Percentiles rank a stretch among this genome's conserved stretches.
These are phyloP conservation scores for Boletus edulis DNA, from an alignment of 768 basidiomycete genomes.

Conservation along the genomic window DNA sequence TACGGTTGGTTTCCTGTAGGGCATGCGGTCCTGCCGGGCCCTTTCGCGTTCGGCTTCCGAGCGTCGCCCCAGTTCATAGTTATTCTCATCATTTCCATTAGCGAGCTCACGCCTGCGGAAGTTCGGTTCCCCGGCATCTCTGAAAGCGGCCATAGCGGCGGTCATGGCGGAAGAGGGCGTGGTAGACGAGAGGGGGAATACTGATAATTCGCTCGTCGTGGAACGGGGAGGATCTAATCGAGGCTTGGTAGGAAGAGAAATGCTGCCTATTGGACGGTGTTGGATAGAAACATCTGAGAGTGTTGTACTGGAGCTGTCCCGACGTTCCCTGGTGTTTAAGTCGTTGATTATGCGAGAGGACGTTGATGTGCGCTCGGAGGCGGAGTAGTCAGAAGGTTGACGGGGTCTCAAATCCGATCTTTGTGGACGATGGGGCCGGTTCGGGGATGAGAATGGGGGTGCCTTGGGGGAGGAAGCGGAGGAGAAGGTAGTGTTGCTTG, in stretches of 20 bases:
- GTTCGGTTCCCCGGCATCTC: slow-evolving; percentile 47
- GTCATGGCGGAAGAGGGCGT: slow-evolving; percentile 47
- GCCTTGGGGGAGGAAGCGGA: slow-evolving; percentile 37
- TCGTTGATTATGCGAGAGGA: slow-evolving; percentile 38
- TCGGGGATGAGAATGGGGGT: slow-evolving; percentile 40
- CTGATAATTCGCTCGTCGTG: slow-evolving; percentile 11
- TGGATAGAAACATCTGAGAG: slow-evolving; percentile 43
- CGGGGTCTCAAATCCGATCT: slow-evolving; percentile 64
- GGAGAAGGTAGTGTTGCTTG: slow-evolving; percentile 39
- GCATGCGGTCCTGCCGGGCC: slow-evolving; percentile 63
- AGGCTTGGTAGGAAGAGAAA: slow-evolving; percentile 16
- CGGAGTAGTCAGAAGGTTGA: slow-evolving; percentile 49
- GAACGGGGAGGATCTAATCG: slow-evolving; percentile 18
- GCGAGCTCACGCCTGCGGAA: slow-evolving; percentile 53
- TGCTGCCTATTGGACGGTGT: slow-evolving; percentile 29
- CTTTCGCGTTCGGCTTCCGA: slow-evolving; percentile 63
- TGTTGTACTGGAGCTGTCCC: slow-evolving; percentile 52
- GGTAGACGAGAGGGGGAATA: slow-evolving; percentile 29
- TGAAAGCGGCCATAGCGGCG: slow-evolving; percentile 68
- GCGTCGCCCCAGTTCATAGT: slow-evolving; percentile 57
- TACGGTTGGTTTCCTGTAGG: slow-evolving; percentile 51
- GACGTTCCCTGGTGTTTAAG: slow-evolving; percentile 30
- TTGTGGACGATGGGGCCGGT: slow-evolving; percentile 62
- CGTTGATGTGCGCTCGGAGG: slow-evolving; percentile 47
- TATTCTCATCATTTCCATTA: slow-evolving; percentile 50